Evolutionary conservation across 768 basidiomycete genomes (phyloP).

Genomic region (Gelatoporia subvermispora): DNA sequence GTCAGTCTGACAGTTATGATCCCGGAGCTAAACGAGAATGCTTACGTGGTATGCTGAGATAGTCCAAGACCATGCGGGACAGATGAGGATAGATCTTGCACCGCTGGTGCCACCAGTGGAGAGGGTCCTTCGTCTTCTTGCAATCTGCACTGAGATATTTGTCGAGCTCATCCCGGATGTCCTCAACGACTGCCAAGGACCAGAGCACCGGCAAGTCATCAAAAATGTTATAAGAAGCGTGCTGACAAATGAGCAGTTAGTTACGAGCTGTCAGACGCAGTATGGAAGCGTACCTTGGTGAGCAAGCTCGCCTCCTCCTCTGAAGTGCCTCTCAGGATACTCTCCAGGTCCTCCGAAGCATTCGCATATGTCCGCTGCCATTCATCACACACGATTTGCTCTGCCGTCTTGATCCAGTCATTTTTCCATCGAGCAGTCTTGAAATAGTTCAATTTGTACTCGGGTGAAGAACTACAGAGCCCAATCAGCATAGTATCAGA

Average conservation of each 20-base stretch:
- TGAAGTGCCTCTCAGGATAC: too few relatives aligned
- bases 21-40: not conserved
- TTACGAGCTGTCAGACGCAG: not conserved
- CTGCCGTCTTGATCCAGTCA: slow-evolving; percentile 4
- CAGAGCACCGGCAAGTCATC: slow-evolving; percentile 19
- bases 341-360: too few relatives aligned
- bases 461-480: slow-evolving; percentile 8
- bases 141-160: slow-evolving; percentile 23
- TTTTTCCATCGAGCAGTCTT: slow-evolving; percentile 1
- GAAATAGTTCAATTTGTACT: slow-evolving; percentile 10
- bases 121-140: slow-evolving; percentile 19
- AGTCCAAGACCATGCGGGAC: slow-evolving; percentile 31
- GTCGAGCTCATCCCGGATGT: slow-evolving; percentile 23
- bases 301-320: too few relatives aligned
- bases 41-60: slow-evolving; percentile 11
- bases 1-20: not conserved
- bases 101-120: slow-evolving; percentile 28
- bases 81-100: slow-evolving; percentile 23
- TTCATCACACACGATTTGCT: not conserved
- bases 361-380: not conserved
- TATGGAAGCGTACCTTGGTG: not conserved
- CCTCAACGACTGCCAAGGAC: slow-evolving; percentile 4
- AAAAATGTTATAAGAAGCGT: slow-evolving; percentile 23
- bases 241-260: not conserved
- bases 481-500: not conserved